Conservation (phyloP, 73 alveolate genomes). For the Urostyla sp. region DNA sequence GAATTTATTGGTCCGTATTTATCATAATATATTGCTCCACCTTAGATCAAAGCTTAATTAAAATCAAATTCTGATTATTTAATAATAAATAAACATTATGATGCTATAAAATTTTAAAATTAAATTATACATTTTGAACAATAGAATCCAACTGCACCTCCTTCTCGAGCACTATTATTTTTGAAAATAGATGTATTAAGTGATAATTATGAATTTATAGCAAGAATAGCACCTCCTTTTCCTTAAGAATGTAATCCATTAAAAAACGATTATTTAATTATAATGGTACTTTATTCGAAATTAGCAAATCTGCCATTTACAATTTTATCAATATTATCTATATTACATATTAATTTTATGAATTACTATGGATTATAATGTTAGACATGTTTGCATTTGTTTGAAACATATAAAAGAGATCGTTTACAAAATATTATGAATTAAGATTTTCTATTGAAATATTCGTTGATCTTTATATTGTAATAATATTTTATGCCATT, state of each 20-base stretch:
- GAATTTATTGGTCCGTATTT: background rate
- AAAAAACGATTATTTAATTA: too few relatives aligned
- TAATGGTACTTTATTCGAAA: background rate
- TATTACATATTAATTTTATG: too few relatives aligned
- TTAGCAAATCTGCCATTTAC: too few relatives aligned
- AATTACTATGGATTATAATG: too few relatives aligned
- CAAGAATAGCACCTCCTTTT: background rate
- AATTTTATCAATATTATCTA: too few relatives aligned
- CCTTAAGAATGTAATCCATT: too few relatives aligned
- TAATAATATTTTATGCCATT: too few relatives aligned
- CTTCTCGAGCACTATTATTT: background rate
- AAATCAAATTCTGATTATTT: background rate
- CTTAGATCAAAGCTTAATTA: slow-evolving; percentile 3
- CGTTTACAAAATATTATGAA: too few relatives aligned
- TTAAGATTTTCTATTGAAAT: too few relatives aligned
- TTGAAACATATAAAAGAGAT: too few relatives aligned
- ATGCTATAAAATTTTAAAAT: background rate
- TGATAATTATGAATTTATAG: background rate
- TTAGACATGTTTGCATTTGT: too few relatives aligned
- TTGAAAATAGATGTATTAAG: background rate
- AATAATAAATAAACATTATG: background rate
- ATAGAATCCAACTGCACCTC: background rate
- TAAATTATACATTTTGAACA: slow-evolving; percentile 40
- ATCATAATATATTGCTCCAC: slow-evolving; percentile 7
- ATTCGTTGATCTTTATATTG: too few relatives aligned